A percentile compares a stretch with the other conserved stretches of the same genome.
Evolutionary conservation across 768 basidiomycete species (phyloP).

Genomic region (Pleurotus tuoliensis): DNA sequence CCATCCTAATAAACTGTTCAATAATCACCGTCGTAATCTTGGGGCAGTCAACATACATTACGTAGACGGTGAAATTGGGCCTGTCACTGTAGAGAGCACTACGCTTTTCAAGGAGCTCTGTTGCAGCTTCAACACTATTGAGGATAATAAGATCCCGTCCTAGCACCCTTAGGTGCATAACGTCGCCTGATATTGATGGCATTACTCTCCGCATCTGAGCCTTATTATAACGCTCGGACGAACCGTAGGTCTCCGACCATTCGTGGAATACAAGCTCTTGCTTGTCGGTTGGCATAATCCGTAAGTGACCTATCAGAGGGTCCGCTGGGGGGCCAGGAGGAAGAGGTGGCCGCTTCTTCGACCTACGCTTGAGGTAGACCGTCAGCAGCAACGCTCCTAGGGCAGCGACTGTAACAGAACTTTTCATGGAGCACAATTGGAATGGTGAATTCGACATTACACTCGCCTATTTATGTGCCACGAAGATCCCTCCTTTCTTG

Average conservation of each 20-base stretch:
- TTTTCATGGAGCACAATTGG: too few species aligned
- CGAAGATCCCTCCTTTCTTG: too few species aligned
- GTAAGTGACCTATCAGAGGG: conserved; percentile 46
- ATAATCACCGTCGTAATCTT: neutral
- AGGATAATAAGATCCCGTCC: conserved; percentile 10
- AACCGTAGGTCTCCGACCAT: conserved; percentile 43
- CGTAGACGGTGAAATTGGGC: conserved; percentile 37
- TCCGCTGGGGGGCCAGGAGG: conserved; percentile 45
- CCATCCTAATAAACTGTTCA: conserved; percentile 1
- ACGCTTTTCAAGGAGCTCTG: conserved; percentile 15
- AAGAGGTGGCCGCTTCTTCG: neutral
- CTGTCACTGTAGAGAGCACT: conserved; percentile 20
- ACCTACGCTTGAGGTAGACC: too few species aligned
- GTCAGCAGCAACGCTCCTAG: too few species aligned
- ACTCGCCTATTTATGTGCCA: too few species aligned
- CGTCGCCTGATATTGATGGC: conserved; percentile 3
- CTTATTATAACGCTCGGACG: conserved; percentile 10
- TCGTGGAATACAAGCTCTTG: conserved; percentile 35
- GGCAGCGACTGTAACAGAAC: too few species aligned
- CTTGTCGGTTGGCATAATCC: conserved; percentile 36
- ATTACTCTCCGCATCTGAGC: neutral
- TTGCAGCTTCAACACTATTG: conserved; percentile 5
- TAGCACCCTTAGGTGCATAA: conserved; percentile 2
- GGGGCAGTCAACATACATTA: conserved; percentile 34
- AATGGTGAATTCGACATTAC: too few species aligned